Base-by-base conservation (phyloP, 202 grass and related monocot species). In the Dendrocalamus latiflorus region DNA sequence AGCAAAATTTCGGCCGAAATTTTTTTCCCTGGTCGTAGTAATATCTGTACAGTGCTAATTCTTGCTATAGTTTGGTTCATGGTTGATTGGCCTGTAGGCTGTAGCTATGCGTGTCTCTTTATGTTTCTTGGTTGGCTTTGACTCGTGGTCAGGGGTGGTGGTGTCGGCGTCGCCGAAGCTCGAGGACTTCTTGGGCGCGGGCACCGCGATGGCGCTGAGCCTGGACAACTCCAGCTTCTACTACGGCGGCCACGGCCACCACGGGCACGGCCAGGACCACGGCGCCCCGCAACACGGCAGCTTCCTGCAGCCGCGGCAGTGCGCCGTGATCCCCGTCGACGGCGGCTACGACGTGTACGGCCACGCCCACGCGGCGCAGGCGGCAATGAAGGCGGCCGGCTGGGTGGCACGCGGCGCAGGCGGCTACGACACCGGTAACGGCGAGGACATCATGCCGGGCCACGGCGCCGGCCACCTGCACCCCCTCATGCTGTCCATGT, bases 171-270 rank as follows among this genome's bases (percentile, higher is more conserved):
- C 96, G 67, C 93, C 96, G 14, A 96, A 96, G 87, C 88, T 99
- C 45, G 96, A 99, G 82, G 91, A 99, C 71, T 99, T 99, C 88
- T 85, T 99, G 76, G 96, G 96, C 33, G 88, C 78, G 34, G 81
- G 89, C 6, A 89, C 94, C 77, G 81, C 89, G 17, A 99, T 99
- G 96, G 91, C 81, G 66, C 83, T 94, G 41, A 96, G 85, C 91
- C 60, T 92, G 95, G 95, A 85, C n/a, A n/a, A n/a, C n/a, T n/a
- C n/a, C n/a, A n/a, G n/a, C n/a, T n/a, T n/a, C n/a, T n/a, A n/a
- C n/a, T 98, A 93, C 53, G 87, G 76, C 71, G 76, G 83, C 25
- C 67, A 78, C 44, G 67, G 22, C 11, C 56, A 53, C 81, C 61
- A 45, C 34, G 79, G 65, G 0, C 84, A 88, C 34, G 80, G 12